These are phyloP conservation scores for Magnolia changhungtana DNA, from an alignment of 164 flowering plant species.

Conservation along the genomic window DNA sequence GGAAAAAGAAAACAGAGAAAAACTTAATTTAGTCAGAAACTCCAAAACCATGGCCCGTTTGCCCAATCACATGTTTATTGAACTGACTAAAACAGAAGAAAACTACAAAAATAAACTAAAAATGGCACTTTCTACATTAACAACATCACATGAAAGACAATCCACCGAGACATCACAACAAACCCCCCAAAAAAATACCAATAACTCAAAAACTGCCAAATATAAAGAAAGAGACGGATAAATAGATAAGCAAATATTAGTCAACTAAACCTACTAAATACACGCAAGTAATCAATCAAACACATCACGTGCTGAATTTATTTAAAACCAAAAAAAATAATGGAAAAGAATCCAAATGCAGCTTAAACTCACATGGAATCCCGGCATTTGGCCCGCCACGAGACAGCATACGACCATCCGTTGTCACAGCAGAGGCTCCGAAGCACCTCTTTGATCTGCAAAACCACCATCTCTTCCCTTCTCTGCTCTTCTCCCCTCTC, in stretches of 20 bases:
- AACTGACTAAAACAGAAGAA: neutral
- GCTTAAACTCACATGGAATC: conserved; percentile 55
- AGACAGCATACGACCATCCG: conserved; percentile 77
- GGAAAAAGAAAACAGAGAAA: too few relatives aligned
- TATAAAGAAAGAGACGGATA: neutral
- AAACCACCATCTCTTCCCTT: conserved; percentile 20
- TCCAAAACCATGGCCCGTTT: neutral
- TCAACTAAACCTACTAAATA: neutral
- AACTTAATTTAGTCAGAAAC: too few relatives aligned
- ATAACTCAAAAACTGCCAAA: neutral
- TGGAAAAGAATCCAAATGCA: neutral
- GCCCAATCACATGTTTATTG: neutral
- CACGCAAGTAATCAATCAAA: neutral
- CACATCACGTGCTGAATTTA: neutral
- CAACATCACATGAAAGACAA: neutral
- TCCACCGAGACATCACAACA: neutral
- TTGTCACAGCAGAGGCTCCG: conserved; percentile 49
- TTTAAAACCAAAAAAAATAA: too few relatives aligned
- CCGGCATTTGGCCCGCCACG: conserved; percentile 61
- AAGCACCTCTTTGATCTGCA: conserved; percentile 37
- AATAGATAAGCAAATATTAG: neutral
- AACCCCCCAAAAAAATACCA: neutral
- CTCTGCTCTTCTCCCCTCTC: neutral
- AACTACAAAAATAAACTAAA: neutral
- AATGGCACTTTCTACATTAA: neutral